Evolutionary conservation across 768 basidiomycete genomes (phyloP), one percentile per base, ranked within the genome.

Genomic region (Tulasnella sp.): DNA sequence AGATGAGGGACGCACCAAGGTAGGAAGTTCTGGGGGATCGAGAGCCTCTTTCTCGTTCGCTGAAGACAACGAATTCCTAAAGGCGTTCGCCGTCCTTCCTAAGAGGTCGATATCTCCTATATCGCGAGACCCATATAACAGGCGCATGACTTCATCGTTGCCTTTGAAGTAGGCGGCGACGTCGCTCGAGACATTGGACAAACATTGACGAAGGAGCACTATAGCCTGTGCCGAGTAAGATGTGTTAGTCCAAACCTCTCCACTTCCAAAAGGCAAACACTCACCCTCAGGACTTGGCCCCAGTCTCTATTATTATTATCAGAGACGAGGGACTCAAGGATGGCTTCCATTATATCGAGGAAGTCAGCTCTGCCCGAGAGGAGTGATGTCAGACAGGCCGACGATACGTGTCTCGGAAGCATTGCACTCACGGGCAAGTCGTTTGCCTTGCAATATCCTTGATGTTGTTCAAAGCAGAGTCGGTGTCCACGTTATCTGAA

Each of bases 291-390:
- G 41, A 80, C 79, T 34, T 72, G 64, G 28, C 79, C 79, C 79
- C 79, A 80, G 5, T 50, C 34, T 40, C 58, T 8, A n/a, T 74
- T 75, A 24, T 80, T 31, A 24, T 73, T 42, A 50, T 75, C 79
- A 8, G 79, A 40, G 5, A 75, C 69, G 48, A 80, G 79, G 46
- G 40, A 41, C n/a, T 80, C 79, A 24, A 80, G 42, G 40, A 80
- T 74, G 0, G 79, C 64, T 54, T 80, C 79, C 79, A 80, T 74
- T 28, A 80, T 80, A 31, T 74, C 74, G 37, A 80, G 74, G 37
- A 80, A 80, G 46, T 80, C 79, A 11, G 77, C 34, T 37, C 77
- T 78, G 37, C 6, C 14, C 31, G 34, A 1, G 7, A 69, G 64
- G 11, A 64, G 60, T 76, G 46, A 50, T 22, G 58, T 58, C 18